phyloP scores from a whole-genome alignment of 2,329 filamentous ascomycete genomes.

The Fusarium marasasianum region DNA sequence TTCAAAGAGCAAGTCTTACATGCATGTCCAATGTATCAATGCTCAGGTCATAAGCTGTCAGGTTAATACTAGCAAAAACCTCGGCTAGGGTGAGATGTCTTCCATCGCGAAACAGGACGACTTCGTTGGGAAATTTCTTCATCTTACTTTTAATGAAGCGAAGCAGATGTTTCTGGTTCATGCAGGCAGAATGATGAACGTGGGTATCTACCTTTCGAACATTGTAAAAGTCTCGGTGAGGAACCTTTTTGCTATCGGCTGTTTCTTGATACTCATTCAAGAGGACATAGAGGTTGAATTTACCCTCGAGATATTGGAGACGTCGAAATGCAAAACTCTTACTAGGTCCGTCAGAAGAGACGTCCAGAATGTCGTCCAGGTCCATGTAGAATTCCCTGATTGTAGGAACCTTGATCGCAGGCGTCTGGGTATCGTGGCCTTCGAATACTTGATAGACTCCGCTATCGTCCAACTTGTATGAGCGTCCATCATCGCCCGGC shows the following conservation, averaged over 20 bases:
- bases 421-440: slow-evolving; percentile 68
- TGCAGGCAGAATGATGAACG: slow-evolving; percentile 98
- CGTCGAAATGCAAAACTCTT: slow-evolving; percentile 97
- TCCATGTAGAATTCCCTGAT: slow-evolving; percentile 97
- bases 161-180: slow-evolving; percentile 98
- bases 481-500: slow-evolving; percentile 75
- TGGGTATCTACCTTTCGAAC: slow-evolving; percentile 98
- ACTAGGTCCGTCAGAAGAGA: slow-evolving; percentile 94
- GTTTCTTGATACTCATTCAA: slow-evolving; percentile 98
- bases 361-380: slow-evolving; percentile 82
- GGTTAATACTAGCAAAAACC: slow-evolving; percentile 96
- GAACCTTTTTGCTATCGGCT: slow-evolving; percentile 96
- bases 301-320: slow-evolving; percentile 94
- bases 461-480: slow-evolving; percentile 80
- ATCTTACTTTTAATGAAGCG: slow-evolving; percentile 99
- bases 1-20: slow-evolving; percentile 59
- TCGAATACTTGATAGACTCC: slow-evolving; percentile 95
- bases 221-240: slow-evolving; percentile 98
- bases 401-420: slow-evolving; percentile 86
- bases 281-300: slow-evolving; percentile 93
- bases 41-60: slow-evolving; percentile 96
- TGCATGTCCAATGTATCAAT: slow-evolving; percentile 99
- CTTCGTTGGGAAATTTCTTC: slow-evolving; percentile 96
- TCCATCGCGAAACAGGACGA: slow-evolving; percentile 90
- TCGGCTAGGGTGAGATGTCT: slow-evolving; percentile 90